Base-by-base conservation (phyloP, 768 basidiomycete genomes). In the Hericium rajendrae region DNA sequence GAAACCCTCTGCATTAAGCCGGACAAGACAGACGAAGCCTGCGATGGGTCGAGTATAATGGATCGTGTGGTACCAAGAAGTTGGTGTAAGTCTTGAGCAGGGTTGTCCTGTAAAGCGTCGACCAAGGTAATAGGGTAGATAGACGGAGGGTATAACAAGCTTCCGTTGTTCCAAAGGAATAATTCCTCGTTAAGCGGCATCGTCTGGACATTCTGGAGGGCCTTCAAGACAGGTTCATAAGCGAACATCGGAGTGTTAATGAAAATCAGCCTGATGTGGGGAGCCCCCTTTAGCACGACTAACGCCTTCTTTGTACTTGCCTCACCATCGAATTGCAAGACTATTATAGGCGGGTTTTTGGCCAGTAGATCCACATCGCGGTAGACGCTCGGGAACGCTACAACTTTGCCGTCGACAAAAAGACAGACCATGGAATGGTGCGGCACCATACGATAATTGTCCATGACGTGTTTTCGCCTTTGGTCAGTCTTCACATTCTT, bases 181-280 rank as follows among this genome's bases (percentile, higher is more conserved):
- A 87, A 64, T 57, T 85, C 83, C 2, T 70, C 64, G 0, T 73
- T 67, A 3, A 86, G 70, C 0, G 83, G 78, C 4, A 86, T 63
- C 0, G 57, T 57, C 6, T 61, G 72, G 57, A 72, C 76, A 16
- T 71, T 63, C 66, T 87, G 77, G 24, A 88, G 70, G 1, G 75
- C 78, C 48, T 68, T 75, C n/a, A 88, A 72, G 24, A 86, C 73
- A 2, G 84, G 83, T 61, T 84, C 78, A 57, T 78, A 86, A 0
- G 85, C 71, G 63, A 85, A 87, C 5, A 85, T 66, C 0, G 82
- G 81, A 0, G 80, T 80, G 62, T 86, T 77, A 24, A 85, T 79
- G 56, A 80, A 80, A 22, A 86, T 59, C 26, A 86, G 73, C 24
- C 72, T 71, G 28, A 81, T 62, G 5, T 69, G 55, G 13, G 69